phyloP scores from a whole-genome alignment of 176 grass and related monocot genomes.

The Neostapfia colusana region DNA sequence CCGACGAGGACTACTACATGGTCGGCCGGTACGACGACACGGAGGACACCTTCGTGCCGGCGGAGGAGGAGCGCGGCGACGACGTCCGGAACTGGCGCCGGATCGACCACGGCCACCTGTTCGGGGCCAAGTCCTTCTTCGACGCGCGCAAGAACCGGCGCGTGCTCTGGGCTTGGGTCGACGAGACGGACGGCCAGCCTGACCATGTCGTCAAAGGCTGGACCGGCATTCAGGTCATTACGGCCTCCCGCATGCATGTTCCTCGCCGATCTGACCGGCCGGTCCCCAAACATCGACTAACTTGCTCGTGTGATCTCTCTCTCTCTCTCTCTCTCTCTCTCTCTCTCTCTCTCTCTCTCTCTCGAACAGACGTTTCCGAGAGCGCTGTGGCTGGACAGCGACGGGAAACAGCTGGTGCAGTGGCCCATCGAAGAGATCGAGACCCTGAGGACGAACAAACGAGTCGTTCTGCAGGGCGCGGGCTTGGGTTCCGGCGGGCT shows the following conservation, averaged over 20 bases:
- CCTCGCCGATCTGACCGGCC: background rate
- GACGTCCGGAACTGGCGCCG: conserved; percentile 46
- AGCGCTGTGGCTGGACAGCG: conserved; percentile 52
- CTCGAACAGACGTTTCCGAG: conserved; percentile 47
- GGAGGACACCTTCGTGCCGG: conserved; percentile 45
- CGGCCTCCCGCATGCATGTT: background rate
- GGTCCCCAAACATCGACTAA: background rate
- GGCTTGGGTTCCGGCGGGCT: conserved; percentile 29
- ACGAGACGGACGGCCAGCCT: conserved; percentile 45
- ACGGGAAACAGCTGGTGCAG: conserved; percentile 53
- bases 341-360: too few species aligned
- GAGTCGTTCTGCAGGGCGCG: conserved; percentile 19
- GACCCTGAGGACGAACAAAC: conserved; percentile 41
- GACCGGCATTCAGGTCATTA: conserved; percentile 40
- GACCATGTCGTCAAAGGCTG: conserved; percentile 45
- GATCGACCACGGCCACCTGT: conserved; percentile 67
- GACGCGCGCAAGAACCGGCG: conserved; percentile 51
- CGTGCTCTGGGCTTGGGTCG: conserved; percentile 68
- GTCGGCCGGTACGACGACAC: conserved; percentile 57
- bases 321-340: too few species aligned
- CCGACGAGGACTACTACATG: conserved; percentile 56
- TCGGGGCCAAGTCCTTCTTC: conserved; percentile 81
- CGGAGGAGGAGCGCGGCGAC: conserved; percentile 17
- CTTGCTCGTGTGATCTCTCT: background rate
- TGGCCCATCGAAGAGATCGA: conserved; percentile 70